Evolutionary conservation across 163 green algal genomes (phyloP), one percentile per base, ranked within the genome.

Genomic region (Smithsoniella earleae): DNA sequence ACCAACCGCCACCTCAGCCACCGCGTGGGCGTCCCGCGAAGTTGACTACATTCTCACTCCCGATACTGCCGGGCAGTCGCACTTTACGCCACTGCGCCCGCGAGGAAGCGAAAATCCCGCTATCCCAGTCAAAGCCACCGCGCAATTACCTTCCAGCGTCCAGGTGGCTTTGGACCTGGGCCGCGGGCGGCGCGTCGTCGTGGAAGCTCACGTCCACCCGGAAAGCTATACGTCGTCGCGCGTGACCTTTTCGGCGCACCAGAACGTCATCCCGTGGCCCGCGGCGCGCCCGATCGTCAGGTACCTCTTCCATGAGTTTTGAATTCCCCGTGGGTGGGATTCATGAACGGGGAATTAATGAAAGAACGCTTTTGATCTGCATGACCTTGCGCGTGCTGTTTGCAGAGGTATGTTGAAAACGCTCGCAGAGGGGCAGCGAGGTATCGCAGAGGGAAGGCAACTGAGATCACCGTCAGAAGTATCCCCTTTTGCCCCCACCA

Each of bases 141-240:
- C 58, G 1, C 25, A 69, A 3, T 13, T 69, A 16, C 58, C 58
- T 3, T 69, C 58, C 6, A 69, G 58, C 25, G 58, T 69, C 8
- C 25, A 10, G 18, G 34, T 69, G 18, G 22, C 58, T 16, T 13
- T 34, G 8, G 20, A 38, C 34, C 58, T 38, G 31, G n/a, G 27
- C 25, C 20, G 18, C 5, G 58, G 58, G 6, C 58, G 58, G 8
- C 5, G 31, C 27, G 22, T 69, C 6, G 22, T 3, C 18, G 5
- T 69, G 25, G 58, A 69, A 38, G 58, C 16, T 30, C 58, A 69
- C 16, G 58, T 69, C 5, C 58, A 38, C 27, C 58, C 58, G 3
- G 16, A 69, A 13, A 69, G 5, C 20, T 69, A 69, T 13, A 33
- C 10, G 4, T 45, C 58, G 6, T 69, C 58, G 30, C 38, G 58